Evolutionary conservation across 106 monocot species (phyloP).

Genomic region (Allium cepa): DNA sequence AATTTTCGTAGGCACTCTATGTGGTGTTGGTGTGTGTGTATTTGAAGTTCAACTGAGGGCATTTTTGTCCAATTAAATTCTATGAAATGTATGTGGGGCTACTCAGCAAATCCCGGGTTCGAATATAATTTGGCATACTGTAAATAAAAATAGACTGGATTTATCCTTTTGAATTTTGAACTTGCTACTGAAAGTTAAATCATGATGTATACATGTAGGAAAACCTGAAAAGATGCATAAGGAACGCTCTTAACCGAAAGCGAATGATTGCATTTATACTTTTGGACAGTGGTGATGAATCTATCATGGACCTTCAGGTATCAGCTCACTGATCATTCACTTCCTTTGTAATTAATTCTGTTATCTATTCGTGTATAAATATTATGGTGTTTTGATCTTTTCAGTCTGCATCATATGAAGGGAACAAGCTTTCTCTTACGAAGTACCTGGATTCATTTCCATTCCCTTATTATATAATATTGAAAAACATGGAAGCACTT

Average conservation of each 20-base stretch:
- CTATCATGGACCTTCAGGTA: slow-evolving; percentile 70
- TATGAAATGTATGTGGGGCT: too few species aligned
- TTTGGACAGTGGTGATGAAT: slow-evolving; percentile 68
- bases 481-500: slow-evolving; percentile 79
- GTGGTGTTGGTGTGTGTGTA: neutral
- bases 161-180: neutral
- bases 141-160: neutral
- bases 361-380: neutral
- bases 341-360: neutral
- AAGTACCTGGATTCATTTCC: slow-evolving; percentile 76
- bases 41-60: neutral
- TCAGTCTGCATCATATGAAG: slow-evolving; percentile 64
- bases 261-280: slow-evolving; percentile 86
- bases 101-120: too few species aligned
- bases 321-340: neutral
- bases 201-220: slow-evolving; percentile 22
- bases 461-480: slow-evolving; percentile 80
- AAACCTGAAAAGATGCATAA: slow-evolving; percentile 52
- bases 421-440: slow-evolving; percentile 24
- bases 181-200: neutral
- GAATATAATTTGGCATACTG: too few species aligned
- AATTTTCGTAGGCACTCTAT: too few species aligned
- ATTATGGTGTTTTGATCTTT: slow-evolving; percentile 4
- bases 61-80: too few species aligned
- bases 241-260: slow-evolving; percentile 51